phyloP scores from a whole-genome alignment of 2,329 filamentous ascomycete species.

The Fusarium transvaalense region DNA sequence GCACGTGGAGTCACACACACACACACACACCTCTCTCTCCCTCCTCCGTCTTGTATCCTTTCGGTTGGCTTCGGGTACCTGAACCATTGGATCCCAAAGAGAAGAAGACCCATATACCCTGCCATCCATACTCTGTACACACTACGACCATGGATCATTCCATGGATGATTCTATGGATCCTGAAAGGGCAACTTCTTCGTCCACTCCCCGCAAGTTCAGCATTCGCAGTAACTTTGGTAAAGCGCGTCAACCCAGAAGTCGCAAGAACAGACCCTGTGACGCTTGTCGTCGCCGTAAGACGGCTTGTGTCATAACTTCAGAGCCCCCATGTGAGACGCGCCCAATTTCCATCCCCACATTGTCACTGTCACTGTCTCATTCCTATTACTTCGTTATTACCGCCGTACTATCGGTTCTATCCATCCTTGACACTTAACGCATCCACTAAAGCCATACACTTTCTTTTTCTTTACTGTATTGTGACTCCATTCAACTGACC shows the following conservation, averaged over 20 bases:
- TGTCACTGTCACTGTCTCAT: background rate
- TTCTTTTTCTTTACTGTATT: background rate
- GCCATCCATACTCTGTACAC: background rate
- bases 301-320: conserved; percentile 60
- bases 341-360: background rate
- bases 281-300: conserved; percentile 59
- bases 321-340: conserved; percentile 58
- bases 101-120: background rate
- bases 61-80: conserved; percentile 8
- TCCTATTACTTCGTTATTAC: background rate
- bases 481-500: conserved; percentile 23
- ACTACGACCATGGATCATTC: conserved; percentile 18
- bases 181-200: conserved; percentile 24
- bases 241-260: conserved; percentile 56
- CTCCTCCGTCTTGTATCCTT: background rate
- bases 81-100: background rate
- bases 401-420: background rate
- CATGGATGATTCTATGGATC: background rate
- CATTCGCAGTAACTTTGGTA: conserved; percentile 58
- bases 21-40: background rate
- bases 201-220: conserved; percentile 54
- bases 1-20: background rate
- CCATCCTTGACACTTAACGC: conserved; percentile 11
- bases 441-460: background rate
- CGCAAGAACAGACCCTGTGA: conserved; percentile 63